Percentiles rank a stretch among this genome's conserved stretches.
phyloP scores from a whole-genome alignment of 2,329 filamentous ascomycete species.

The Ramichloridium luteum region DNA sequence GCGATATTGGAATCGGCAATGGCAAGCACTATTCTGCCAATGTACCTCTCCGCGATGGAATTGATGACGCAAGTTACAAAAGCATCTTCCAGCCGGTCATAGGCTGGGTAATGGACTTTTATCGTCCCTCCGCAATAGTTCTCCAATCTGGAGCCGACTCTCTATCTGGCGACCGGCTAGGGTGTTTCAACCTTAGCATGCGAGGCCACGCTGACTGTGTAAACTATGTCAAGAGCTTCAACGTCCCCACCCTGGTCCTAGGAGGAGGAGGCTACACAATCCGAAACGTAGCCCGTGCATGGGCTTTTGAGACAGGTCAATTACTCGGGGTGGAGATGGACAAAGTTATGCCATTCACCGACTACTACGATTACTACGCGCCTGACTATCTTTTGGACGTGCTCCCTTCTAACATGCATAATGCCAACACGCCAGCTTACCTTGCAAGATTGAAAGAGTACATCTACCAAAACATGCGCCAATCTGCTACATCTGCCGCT shows the following conservation, averaged over 20 bases:
- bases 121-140: slow-evolving; percentile 53
- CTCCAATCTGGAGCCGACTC: slow-evolving; percentile 57
- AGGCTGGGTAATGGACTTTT: slow-evolving; percentile 55
- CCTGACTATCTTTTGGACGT: slow-evolving; percentile 58
- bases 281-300: slow-evolving; percentile 50
- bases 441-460: slow-evolving; percentile 53
- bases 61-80: slow-evolving; percentile 54
- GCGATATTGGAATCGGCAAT: slow-evolving; percentile 52
- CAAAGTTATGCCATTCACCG: slow-evolving; percentile 74
- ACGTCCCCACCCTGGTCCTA: slow-evolving; percentile 50
- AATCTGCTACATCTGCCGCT: slow-evolving; percentile 45
- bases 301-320: slow-evolving; percentile 58
- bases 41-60: slow-evolving; percentile 55
- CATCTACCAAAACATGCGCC: slow-evolving; percentile 54
- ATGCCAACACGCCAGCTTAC: slow-evolving; percentile 55
- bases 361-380: slow-evolving; percentile 75
- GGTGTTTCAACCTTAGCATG: slow-evolving; percentile 60
- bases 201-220: slow-evolving; percentile 57
- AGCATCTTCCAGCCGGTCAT: slow-evolving; percentile 56
- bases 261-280: slow-evolving; percentile 59
- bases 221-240: slow-evolving; percentile 54
- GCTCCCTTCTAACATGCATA: slow-evolving; percentile 58
- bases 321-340: slow-evolving; percentile 71
- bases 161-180: slow-evolving; percentile 52
- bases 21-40: slow-evolving; percentile 58